A percentile compares a stretch with the other conserved stretches of the same genome.
These are phyloP conservation scores for Fomitopsis pulvina DNA, from an alignment of 768 basidiomycete genomes.

Conservation along the genomic window DNA sequence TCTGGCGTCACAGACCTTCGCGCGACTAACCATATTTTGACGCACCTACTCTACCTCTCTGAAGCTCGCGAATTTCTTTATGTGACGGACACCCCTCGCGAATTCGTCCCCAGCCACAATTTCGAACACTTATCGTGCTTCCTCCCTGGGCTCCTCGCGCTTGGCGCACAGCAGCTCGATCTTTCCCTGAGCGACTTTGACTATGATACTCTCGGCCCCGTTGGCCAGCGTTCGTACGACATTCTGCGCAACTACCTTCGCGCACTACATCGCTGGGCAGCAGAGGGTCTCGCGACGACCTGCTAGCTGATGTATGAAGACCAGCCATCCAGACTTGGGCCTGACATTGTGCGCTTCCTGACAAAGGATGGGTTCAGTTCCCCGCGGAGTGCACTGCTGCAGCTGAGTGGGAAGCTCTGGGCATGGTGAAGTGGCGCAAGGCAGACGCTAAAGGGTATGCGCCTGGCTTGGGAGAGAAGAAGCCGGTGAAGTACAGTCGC, in stretches of 20 bases:
- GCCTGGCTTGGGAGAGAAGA: conserved; percentile 45
- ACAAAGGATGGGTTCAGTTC: neutral
- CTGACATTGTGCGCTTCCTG: conserved; percentile 47
- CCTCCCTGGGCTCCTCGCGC: conserved; percentile 66
- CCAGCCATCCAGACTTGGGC: conserved; percentile 59
- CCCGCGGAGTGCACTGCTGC: conserved; percentile 1
- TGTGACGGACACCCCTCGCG: conserved; percentile 44
- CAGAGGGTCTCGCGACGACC: conserved; percentile 65
- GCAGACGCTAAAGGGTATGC: conserved; percentile 29
- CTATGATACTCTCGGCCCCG: conserved; percentile 28
- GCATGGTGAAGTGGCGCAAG: conserved; percentile 39
- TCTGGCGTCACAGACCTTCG: conserved; percentile 54
- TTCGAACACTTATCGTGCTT: conserved; percentile 79
- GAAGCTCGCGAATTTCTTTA: conserved; percentile 61
- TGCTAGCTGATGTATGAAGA: conserved; percentile 72
- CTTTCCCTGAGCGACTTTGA: conserved; percentile 43
- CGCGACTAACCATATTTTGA: conserved; percentile 54
- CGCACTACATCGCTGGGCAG: conserved; percentile 69
- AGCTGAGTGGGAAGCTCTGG: conserved; percentile 30
- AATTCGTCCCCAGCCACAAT: conserved; percentile 34
- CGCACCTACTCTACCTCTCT: conserved; percentile 61
- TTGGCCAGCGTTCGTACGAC: conserved; percentile 25
- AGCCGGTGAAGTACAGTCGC: conserved; percentile 30
- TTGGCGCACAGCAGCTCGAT: conserved; percentile 58
- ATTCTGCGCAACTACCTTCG: conserved; percentile 41